phyloP scores from a whole-genome alignment of 108 stramenopile genomes.

The Cyclotella choctawhatcheeana region DNA sequence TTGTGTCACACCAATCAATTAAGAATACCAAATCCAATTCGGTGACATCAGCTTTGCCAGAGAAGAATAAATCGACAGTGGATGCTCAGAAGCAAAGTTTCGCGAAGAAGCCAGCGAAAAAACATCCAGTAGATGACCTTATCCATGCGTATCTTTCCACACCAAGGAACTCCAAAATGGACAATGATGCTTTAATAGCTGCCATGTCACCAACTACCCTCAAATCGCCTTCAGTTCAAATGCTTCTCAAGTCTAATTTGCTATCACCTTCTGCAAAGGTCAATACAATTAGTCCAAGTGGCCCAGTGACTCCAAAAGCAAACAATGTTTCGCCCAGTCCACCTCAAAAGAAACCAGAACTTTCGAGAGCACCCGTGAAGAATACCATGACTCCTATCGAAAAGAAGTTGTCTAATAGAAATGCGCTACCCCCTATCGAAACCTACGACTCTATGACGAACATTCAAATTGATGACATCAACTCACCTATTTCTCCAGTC shows the following conservation, averaged over 20 bases:
- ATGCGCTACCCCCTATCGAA: neutral
- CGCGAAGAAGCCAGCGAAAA: neutral
- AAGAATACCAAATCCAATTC: no score
- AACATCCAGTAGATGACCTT: neutral
- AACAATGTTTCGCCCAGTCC: neutral
- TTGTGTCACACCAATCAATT: no score
- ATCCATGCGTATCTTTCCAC: neutral
- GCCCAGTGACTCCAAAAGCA: neutral
- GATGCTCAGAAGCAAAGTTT: neutral
- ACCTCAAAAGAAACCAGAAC: constrained; percentile 7
- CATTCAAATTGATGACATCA: neutral
- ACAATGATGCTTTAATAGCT: neutral
- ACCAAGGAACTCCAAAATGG: neutral
- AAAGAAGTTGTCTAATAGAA: neutral
- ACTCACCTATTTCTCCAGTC: neutral
- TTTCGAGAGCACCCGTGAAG: neutral
- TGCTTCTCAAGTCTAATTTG: neutral
- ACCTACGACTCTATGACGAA: neutral
- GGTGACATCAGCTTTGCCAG: neutral
- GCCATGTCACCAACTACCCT: neutral
- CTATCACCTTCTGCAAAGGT: neutral
- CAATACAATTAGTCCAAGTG: no score
- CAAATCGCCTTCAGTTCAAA: neutral
- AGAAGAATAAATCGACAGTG: no score
- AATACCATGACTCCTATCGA: neutral